These are phyloP conservation scores for Berkeleyomyces rouxiae DNA, from an alignment of 2,329 filamentous ascomycete genomes.

Conservation along the genomic window DNA sequence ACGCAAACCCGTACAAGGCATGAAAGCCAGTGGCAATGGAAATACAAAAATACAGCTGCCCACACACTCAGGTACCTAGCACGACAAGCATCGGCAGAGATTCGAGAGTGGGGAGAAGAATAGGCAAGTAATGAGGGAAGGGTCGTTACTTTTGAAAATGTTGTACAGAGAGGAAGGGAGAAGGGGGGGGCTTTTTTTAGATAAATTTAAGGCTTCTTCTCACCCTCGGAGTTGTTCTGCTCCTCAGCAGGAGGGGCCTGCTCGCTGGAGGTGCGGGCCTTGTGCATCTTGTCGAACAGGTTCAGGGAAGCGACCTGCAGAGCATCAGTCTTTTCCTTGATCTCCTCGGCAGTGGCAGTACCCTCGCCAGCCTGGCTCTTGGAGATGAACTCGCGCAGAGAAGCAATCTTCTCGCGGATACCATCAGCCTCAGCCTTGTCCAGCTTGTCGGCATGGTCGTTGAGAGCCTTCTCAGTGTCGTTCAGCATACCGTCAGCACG, in stretches of 20 bases:
- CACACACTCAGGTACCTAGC: neutral
- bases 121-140: neutral
- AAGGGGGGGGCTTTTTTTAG: slow-evolving; percentile 5
- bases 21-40: neutral
- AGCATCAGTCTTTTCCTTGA: slow-evolving; percentile 95
- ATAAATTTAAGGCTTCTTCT: slow-evolving; percentile 45
- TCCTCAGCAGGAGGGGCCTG: slow-evolving; percentile 39
- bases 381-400: slow-evolving; percentile 75
- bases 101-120: neutral
- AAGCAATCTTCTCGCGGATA: slow-evolving; percentile 83
- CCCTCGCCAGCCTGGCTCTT: slow-evolving; percentile 92
- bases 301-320: slow-evolving; percentile 90
- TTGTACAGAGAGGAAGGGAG: slow-evolving; percentile 10
- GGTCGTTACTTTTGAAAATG: slow-evolving; percentile 1
- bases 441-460: slow-evolving; percentile 88
- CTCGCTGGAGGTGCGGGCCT: slow-evolving; percentile 59
- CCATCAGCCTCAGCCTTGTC: slow-evolving; percentile 90
- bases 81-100: neutral
- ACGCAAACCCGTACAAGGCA: neutral
- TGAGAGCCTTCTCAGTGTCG: slow-evolving; percentile 95
- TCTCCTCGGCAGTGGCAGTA: slow-evolving; percentile 68
- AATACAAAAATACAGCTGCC: slow-evolving; percentile 4
- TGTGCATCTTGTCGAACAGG: slow-evolving; percentile 99
- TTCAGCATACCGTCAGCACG: slow-evolving; percentile 89
- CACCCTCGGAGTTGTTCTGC: slow-evolving; percentile 53